Conservation (phyloP, 176 grass and related monocot species). For the Chloris gayana region DNA sequence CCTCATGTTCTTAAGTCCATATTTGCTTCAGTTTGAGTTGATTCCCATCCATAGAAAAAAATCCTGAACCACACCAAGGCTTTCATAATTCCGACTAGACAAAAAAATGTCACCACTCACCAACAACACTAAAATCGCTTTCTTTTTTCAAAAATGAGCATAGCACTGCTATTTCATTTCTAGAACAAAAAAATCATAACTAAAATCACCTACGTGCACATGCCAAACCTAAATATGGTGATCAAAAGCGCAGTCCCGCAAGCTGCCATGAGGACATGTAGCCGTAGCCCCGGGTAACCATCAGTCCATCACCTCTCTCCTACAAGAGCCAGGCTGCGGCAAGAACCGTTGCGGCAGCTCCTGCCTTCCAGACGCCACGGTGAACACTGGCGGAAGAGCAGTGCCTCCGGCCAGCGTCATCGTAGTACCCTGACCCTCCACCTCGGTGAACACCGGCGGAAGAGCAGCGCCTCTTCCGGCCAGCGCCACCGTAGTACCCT, state of each 20-base stretch:
- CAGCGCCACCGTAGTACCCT: neutral
- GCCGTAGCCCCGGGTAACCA: neutral
- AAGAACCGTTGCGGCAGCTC: conserved; percentile 16
- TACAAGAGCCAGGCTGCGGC: conserved; percentile 22
- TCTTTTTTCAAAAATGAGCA: no score
- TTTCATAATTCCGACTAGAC: neutral
- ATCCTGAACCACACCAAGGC: neutral
- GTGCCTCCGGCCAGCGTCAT: neutral
- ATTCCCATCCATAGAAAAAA: neutral
- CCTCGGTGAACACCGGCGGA: no score
- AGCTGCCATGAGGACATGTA: neutral
- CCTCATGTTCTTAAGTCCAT: neutral
- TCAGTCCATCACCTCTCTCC: neutral
- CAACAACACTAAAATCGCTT: no score
- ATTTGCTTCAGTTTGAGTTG: neutral
- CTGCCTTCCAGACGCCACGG: neutral
- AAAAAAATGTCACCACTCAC: neutral
- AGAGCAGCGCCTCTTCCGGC: no score
- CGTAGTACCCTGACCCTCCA: neutral
- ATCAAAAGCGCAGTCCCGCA: neutral
- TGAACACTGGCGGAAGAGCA: no score
- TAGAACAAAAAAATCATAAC: no score
- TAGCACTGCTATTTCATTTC: no score
- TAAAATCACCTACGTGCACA: neutral
- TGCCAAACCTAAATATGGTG: neutral